Conservation (phyloP, 2,329 filamentous ascomycete genomes). For the Fusarium miscanthi region DNA sequence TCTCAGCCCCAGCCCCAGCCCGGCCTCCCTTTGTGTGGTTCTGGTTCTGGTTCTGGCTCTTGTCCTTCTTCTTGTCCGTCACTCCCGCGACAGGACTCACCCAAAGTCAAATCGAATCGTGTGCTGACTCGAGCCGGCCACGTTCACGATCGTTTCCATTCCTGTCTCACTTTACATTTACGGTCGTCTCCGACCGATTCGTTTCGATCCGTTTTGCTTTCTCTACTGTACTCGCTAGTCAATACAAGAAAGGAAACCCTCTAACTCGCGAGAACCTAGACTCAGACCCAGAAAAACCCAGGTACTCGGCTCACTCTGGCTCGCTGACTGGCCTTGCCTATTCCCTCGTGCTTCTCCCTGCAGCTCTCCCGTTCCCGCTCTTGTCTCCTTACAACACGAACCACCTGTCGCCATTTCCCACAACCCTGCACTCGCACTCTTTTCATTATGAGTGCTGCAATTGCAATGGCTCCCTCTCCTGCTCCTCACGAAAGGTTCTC, state of each 20-base stretch:
- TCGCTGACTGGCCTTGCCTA: conserved; percentile 32
- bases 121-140: conserved; percentile 28
- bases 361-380: conserved; percentile 19
- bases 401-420: conserved; percentile 29
- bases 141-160: conserved; percentile 35
- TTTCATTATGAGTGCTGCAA: conserved; percentile 72
- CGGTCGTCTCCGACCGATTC: conserved; percentile 35
- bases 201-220: conserved; percentile 28
- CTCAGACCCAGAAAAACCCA: conserved; percentile 43
- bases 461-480: conserved; percentile 75
- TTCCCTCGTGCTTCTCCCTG: conserved; percentile 26
- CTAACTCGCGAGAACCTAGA: conserved; percentile 35
- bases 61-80: conserved; percentile 5
- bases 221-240: background rate
- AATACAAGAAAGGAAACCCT: conserved; percentile 34
- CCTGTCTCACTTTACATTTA: conserved; percentile 36
- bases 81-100: conserved; percentile 9
- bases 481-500: conserved; percentile 72
- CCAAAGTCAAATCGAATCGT: conserved; percentile 11
- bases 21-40: conserved; percentile 9
- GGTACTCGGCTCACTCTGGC: conserved; percentile 34
- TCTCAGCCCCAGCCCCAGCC: background rate
- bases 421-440: conserved; percentile 31
- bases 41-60: conserved; percentile 4
- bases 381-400: conserved; percentile 30